These are phyloP conservation scores for Yamadazyma atlantica DNA, from an alignment of 1,139 yeast genomes.

Conservation along the genomic window DNA sequence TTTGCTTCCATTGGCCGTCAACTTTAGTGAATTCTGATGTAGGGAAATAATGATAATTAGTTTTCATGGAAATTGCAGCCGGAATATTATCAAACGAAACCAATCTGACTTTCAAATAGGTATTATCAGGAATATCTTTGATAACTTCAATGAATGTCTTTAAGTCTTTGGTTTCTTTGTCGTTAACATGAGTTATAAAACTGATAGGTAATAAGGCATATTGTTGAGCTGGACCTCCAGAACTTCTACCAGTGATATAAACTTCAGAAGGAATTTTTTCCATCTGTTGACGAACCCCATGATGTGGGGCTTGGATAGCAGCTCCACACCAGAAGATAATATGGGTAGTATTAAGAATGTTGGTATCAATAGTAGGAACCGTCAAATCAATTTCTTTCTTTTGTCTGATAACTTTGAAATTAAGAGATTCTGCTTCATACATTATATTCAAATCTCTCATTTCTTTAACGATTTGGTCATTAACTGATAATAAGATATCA, in stretches of 20 bases:
- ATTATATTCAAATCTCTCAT: conserved; percentile 66
- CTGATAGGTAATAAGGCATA: conserved; percentile 79
- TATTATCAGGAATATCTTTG: conserved; percentile 67
- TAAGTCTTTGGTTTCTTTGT: conserved; percentile 66
- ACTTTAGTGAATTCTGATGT: conserved; percentile 64
- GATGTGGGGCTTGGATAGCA: conserved; percentile 55
- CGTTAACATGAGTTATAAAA: conserved; percentile 88
- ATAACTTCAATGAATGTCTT: conserved; percentile 65
- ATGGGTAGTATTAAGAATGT: conserved; percentile 60
- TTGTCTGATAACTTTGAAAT: conserved; percentile 65
- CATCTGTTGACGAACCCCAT: conserved; percentile 62
- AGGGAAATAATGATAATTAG: conserved; percentile 90
- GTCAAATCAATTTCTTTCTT: conserved; percentile 48
- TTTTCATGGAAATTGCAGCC: conserved; percentile 79
- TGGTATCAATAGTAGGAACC: conserved; percentile 64
- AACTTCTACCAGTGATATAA: conserved; percentile 68
- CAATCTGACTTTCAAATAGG: conserved; percentile 76
- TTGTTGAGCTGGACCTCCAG: conserved; percentile 85
- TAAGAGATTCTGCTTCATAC: conserved; percentile 43
- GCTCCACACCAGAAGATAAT: conserved; percentile 84
- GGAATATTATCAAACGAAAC: conserved; percentile 87
- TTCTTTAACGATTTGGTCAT: conserved; percentile 61
- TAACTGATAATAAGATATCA: conserved; percentile 72
- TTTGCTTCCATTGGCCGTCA: conserved; percentile 52
- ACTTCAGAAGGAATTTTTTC: conserved; percentile 78